Evolutionary conservation across 345 rosid genomes (phyloP).

Genomic region (Salix exigua): DNA sequence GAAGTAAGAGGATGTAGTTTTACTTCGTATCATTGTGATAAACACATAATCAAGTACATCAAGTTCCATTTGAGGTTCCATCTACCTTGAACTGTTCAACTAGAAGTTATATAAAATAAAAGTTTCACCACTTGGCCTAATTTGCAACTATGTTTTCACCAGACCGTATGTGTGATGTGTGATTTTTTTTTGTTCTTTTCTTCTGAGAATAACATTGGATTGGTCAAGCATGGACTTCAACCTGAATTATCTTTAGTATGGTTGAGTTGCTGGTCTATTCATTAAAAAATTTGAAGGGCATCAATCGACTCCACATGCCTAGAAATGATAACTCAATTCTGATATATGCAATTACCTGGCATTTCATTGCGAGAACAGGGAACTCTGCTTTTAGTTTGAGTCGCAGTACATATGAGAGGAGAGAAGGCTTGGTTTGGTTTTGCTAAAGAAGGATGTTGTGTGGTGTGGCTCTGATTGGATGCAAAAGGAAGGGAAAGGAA

Average conservation of each 20-base stretch:
- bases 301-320: neutral
- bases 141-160: too few relatives aligned
- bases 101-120: neutral
- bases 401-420: neutral
- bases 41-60: neutral
- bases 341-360: neutral
- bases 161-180: too few relatives aligned
- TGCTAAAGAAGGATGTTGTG: neutral
- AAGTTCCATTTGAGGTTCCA: neutral
- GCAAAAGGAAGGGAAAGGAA: neutral
- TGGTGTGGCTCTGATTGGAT: neutral
- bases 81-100: neutral
- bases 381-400: neutral
- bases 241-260: neutral
- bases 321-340: neutral
- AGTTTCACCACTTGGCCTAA: too few relatives aligned
- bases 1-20: neutral
- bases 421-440: too few relatives aligned
- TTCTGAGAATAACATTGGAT: neutral
- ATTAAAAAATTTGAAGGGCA: neutral
- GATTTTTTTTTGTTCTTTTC: too few relatives aligned
- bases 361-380: neutral
- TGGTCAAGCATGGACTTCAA: neutral
- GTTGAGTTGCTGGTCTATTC: neutral
- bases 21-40: neutral